A percentile compares a stretch with the other conserved stretches of the same genome.
Conservation (phyloP, 306 rosid genomes). For the Mimosa bimucronata region DNA sequence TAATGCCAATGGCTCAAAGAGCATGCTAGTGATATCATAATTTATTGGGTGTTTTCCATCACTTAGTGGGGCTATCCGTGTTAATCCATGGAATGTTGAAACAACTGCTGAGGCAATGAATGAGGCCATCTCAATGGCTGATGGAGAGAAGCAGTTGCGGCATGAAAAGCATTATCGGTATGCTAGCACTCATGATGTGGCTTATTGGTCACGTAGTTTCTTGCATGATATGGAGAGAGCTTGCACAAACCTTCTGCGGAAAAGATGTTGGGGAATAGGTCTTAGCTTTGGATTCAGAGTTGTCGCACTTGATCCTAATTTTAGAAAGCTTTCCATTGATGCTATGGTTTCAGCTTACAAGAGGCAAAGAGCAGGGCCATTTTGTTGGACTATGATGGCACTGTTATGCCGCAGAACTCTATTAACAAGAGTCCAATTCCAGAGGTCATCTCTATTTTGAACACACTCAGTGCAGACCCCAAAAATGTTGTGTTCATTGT, state of each 20-base stretch:
- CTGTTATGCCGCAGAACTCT: conserved; percentile 80
- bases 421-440: conserved; percentile 66
- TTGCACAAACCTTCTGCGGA: conserved; percentile 51
- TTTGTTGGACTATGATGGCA: conserved; percentile 85
- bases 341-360: conserved; percentile 65
- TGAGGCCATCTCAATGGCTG: conserved; percentile 68
- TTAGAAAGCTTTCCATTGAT: conserved; percentile 75
- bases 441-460: conserved; percentile 68
- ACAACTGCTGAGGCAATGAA: conserved; percentile 79
- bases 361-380: conserved; percentile 66
- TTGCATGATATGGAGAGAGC: conserved; percentile 60
- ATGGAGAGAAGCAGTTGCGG: conserved; percentile 67
- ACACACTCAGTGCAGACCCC: conserved; percentile 59
- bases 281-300: conserved; percentile 83
- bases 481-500: conserved; percentile 80
- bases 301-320: conserved; percentile 84
- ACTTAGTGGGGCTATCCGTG: conserved; percentile 82
- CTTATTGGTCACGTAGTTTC: conserved; percentile 58
- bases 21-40: conserved; percentile 81
- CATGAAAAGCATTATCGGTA: conserved; percentile 84
- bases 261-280: conserved; percentile 58
- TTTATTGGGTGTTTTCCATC: conserved; percentile 90
- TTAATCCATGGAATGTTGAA: conserved; percentile 85
- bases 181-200: conserved; percentile 63
- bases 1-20: conserved; percentile 56